These are phyloP conservation scores for Platismatia glauca DNA, from an alignment of 495 filamentous ascomycete genomes.

Conservation along the genomic window DNA sequence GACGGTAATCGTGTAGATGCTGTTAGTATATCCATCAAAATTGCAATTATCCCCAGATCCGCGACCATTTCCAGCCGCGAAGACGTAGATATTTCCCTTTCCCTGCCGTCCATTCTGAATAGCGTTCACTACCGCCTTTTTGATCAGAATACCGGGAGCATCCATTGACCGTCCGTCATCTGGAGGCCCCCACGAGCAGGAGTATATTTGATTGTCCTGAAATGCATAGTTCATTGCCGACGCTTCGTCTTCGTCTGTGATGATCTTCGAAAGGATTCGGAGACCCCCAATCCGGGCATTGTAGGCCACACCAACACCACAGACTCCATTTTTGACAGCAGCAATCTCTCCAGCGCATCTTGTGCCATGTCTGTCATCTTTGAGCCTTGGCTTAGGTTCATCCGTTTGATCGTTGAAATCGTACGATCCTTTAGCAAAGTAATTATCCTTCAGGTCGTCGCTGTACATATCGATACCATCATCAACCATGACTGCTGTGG, in stretches of 20 bases:
- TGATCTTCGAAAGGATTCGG: conserved; percentile 82
- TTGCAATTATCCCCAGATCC: conserved; percentile 91
- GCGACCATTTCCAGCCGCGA: conserved; percentile 93
- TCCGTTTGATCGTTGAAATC: conserved; percentile 83
- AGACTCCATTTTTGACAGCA: conserved; percentile 85
- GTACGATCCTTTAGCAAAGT: conserved; percentile 83
- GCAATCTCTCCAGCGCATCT: conserved; percentile 91
- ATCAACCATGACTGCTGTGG: conserved; percentile 87
- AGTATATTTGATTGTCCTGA: conserved; percentile 92
- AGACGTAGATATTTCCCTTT: conserved; percentile 89
- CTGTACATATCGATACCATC: conserved; percentile 97
- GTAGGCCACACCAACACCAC: conserved; percentile 89
- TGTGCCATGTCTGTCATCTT: conserved; percentile 83
- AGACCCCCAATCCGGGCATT: conserved; percentile 83
- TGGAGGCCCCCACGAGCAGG: conserved; percentile 94
- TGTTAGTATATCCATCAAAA: conserved; percentile 98
- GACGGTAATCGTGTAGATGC: conserved; percentile 96
- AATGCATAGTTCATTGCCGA: conserved; percentile 84
- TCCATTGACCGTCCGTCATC: conserved; percentile 94
- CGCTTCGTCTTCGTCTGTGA: conserved; percentile 88
- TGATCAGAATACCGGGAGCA: conserved; percentile 79
- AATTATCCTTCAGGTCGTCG: conserved; percentile 82
- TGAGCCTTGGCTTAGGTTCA: conserved; percentile 69
- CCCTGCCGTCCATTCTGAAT: conserved; percentile 79
- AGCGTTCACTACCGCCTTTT: conserved; percentile 81